phyloP scores from a whole-genome alignment of 1,284 basidiomycete genomes.

The Ceratobasidium sp. region DNA sequence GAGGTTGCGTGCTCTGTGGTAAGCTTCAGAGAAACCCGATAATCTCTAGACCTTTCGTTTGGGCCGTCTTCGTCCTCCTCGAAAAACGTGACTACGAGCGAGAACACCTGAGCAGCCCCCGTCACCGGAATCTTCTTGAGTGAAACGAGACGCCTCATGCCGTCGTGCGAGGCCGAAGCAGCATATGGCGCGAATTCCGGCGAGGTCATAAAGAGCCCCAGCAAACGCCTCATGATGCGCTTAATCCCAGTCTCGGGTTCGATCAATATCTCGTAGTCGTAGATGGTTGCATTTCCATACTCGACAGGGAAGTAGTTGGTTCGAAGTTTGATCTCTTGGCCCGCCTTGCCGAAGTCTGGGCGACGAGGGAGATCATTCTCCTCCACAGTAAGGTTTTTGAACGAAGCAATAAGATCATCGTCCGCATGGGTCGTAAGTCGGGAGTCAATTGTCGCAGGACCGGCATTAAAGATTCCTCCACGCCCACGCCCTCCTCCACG shows the following conservation, averaged over 20 bases:
- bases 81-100: conserved; percentile 66
- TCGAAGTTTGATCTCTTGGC: conserved; percentile 72
- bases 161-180: conserved; percentile 76
- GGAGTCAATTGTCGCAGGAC: conserved; percentile 68
- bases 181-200: conserved; percentile 69
- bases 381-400: conserved; percentile 58
- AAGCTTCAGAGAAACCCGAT: conserved; percentile 73
- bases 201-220: conserved; percentile 76
- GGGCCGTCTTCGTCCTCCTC: conserved; percentile 75
- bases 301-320: conserved; percentile 82
- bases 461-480: conserved; percentile 52
- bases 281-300: conserved; percentile 69
- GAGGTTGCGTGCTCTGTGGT: conserved; percentile 71
- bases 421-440: conserved; percentile 73
- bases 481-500: conserved; percentile 57
- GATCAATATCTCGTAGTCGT: conserved; percentile 78
- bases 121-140: conserved; percentile 63
- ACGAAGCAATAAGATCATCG: conserved; percentile 66
- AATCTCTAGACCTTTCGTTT: conserved; percentile 66
- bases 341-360: conserved; percentile 75
- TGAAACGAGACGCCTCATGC: conserved; percentile 74
- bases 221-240: conserved; percentile 76
- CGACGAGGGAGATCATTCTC: conserved; percentile 72
- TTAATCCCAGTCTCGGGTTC: conserved; percentile 66
- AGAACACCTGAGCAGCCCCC: conserved; percentile 65